Base-by-base conservation (phyloP, 805 yeast genomes). In the Sugiyamaella chiloensis region DNA sequence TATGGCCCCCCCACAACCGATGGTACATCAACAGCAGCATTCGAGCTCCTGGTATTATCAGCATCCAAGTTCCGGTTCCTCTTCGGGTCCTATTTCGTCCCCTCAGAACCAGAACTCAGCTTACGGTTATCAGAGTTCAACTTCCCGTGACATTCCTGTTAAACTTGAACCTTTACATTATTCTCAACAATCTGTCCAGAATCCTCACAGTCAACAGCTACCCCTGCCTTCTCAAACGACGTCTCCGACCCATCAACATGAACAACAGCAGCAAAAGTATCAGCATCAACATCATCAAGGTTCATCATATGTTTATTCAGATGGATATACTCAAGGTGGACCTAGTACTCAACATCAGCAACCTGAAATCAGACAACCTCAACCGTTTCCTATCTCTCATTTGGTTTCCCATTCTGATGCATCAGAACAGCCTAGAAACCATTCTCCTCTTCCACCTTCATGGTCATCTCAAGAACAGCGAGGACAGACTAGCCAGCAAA, bases 21-120 rank as follows among this genome's bases (percentile, higher is more conserved):
- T n/a, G n/a, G n/a, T n/a, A n/a, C 53, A 39, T 27, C 51, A 42
- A 32, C 48, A 40, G 14, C 49, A 34, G 19, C 52, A 43, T n/a
- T 19, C 29, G 20, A 40, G 19, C 17, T n/a, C n/a, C n/a, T n/a
- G n/a, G n/a, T n/a, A n/a, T n/a, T n/a, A n/a, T n/a, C 9, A 21
- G 24, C 42, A 24, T 17, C 42, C 24, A 26, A 12, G 14, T 7
- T n/a, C 16, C 31, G 11, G 6, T 14, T 16, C n/a, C 24, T 16
- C 16, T 12, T 11, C 8, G 21, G 40, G 40, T 7, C 21, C 42
- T 19, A 11, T 26, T 27, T 24, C 23, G 32, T 27, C 30, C n/a
- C n/a, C n/a, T n/a, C n/a, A n/a, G n/a, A n/a, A n/a, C n/a, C n/a
- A n/a, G n/a, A n/a, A n/a, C 9, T 6, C 41, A n/a, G 8, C n/a